Conservation (phyloP, 805 yeast species). For the Diddensiella transvaalensis region DNA sequence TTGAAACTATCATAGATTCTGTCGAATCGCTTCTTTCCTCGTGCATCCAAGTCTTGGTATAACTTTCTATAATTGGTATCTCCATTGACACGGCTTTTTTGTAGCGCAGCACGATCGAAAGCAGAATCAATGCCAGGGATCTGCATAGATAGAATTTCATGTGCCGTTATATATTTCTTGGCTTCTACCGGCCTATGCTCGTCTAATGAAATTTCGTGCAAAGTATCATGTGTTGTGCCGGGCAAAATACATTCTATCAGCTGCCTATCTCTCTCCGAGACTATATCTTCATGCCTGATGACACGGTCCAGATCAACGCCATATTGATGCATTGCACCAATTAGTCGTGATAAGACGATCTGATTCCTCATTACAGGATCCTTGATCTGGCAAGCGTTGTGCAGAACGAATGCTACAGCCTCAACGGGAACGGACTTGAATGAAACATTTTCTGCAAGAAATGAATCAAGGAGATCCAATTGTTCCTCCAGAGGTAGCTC, state of each 20-base stretch:
- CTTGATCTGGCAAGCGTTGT: slow-evolving; percentile 7
- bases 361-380: slow-evolving; percentile 2
- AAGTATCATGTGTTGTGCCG: not conserved
- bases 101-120: not conserved
- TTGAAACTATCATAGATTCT: slow-evolving; percentile 65
- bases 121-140: not conserved
- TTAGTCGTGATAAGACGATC: not conserved
- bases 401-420: slow-evolving; percentile 14
- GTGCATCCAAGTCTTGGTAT: slow-evolving; percentile 12
- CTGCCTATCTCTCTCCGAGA: slow-evolving; percentile 9
- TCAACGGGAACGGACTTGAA: slow-evolving; percentile 3
- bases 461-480: not conserved
- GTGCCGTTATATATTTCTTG: not conserved
- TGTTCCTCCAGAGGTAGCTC: not conserved
- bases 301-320: slow-evolving; percentile 3
- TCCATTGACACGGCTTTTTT: not conserved
- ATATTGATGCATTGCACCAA: slow-evolving; percentile 3
- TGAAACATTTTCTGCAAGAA: not conserved
- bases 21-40: slow-evolving; percentile 45
- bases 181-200: no score
- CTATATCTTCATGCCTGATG: slow-evolving; percentile 6
- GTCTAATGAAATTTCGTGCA: not conserved
- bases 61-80: slow-evolving; percentile 11
- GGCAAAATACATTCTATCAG: not conserved
- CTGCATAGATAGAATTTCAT: not conserved